Evolutionary conservation across 78 protist species (phyloP), one percentile per base, ranked within the genome.

Genomic region (Bigelowiella natans): DNA sequence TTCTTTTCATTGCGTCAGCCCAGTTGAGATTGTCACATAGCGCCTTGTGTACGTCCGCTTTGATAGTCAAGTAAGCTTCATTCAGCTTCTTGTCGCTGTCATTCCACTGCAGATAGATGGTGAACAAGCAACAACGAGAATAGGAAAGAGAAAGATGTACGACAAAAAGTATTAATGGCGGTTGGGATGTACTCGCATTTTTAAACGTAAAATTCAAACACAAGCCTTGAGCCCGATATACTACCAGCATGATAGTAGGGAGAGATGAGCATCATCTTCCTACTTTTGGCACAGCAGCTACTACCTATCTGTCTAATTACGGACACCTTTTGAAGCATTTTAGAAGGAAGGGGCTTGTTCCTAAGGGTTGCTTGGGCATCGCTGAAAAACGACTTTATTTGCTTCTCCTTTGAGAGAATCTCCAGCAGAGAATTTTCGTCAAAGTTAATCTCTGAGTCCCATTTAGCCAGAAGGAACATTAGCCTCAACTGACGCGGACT

Each of bases 21-120:
- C 98, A 97, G 96, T 98, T 92, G 93, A 97, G 96, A 93, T 91
- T 94, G 91, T 98, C 97, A 82, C 87, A 1, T 39, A 98, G 83
- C 0, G 95, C 95, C 1, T 37, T 83, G 90, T 96, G 93, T 3
- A 96, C 95, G 11, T 30, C 90, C n/a, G 0, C 26, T 63, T 92
- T 28, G 51, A 86, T 1, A 28, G 39, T 39, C 7, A 7, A 31
- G 64, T 89, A 36, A 38, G 1, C 30, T 82, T 2, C n/a, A 11
- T 28, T 39, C 34, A 40, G 38, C 63, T 38, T 1, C 31, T 0
- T 38, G 64, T 87, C 93, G 28, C 2, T 37, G 0, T 0, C 87
- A 1, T 34, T 63, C 86, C 85, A 31, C 2, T 39, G 0, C 36
- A 2, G 28, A 18, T 29, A 39, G 30, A 0, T 0, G 31, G 0